Evolutionary conservation across 1,139 yeast genomes (phyloP).

Genomic region (Yamadazyma membranifaciens): DNA sequence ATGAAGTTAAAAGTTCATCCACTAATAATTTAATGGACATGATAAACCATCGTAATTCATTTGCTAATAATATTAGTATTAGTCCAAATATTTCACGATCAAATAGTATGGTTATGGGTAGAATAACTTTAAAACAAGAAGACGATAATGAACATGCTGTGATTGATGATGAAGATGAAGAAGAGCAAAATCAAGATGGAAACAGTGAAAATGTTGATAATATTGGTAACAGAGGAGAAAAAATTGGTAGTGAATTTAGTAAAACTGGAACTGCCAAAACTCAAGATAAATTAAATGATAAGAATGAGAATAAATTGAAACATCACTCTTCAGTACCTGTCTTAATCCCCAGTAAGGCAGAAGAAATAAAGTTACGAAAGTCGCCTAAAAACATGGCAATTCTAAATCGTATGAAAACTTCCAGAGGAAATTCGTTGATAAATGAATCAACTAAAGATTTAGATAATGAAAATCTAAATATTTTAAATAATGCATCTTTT

Average conservation of each 20-base stretch:
- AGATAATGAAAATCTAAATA: slow-evolving; percentile 38
- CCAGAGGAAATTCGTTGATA: slow-evolving; percentile 11
- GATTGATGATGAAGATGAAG: slow-evolving; percentile 13
- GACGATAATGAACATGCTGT: slow-evolving; percentile 18
- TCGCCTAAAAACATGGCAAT: slow-evolving; percentile 13
- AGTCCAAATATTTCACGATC: slow-evolving; percentile 16
- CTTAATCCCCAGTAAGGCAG: slow-evolving; percentile 5
- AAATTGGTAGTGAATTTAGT: slow-evolving; percentile 10
- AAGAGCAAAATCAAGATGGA: slow-evolving; percentile 9
- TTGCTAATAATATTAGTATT: slow-evolving; percentile 19
- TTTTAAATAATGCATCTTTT: slow-evolving; percentile 33
- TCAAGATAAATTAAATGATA: not conserved
- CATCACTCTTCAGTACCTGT: slow-evolving; percentile 12
- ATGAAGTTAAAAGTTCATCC: slow-evolving; percentile 15
- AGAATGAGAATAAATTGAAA: slow-evolving; percentile 5
- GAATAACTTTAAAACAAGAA: slow-evolving; percentile 9
- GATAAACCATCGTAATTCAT: slow-evolving; percentile 22
- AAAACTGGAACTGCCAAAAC: slow-evolving; percentile 4
- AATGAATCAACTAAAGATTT: slow-evolving; percentile 21
- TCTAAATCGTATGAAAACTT: slow-evolving; percentile 8
- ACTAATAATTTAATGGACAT: slow-evolving; percentile 24
- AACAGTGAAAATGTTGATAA: slow-evolving; percentile 6
- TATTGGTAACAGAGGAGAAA: not conserved
- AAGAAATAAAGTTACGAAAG: slow-evolving; percentile 5
- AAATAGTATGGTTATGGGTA: slow-evolving; percentile 15